Percentiles rank a stretch among this genome's conserved stretches.
Evolutionary conservation across 2,329 filamentous ascomycete species (phyloP).

Genomic region (Arthrobotrys iridis): DNA sequence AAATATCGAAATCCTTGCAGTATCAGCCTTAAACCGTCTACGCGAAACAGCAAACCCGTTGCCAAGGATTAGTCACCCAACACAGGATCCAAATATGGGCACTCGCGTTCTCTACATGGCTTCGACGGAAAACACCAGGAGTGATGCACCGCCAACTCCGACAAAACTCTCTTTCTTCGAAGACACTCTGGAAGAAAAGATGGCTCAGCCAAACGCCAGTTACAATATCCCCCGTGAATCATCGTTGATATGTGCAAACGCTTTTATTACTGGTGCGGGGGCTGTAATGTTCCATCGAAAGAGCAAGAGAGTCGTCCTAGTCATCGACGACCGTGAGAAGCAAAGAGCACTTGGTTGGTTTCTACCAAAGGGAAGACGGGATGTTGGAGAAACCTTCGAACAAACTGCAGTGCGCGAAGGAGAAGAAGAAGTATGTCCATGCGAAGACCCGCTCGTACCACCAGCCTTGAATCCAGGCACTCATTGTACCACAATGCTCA

Average conservation of each 20-base stretch:
- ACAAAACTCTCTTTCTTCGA: conserved; percentile 23
- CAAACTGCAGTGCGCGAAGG: conserved; percentile 40
- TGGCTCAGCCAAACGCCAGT: conserved; percentile 27
- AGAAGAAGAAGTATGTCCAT: conserved; percentile 51
- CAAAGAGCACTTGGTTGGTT: conserved; percentile 33
- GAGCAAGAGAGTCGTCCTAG: conserved; percentile 32
- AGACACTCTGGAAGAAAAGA: conserved; percentile 32
- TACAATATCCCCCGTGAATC: conserved; percentile 40
- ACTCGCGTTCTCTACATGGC: conserved; percentile 46
- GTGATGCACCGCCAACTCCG: conserved; percentile 11
- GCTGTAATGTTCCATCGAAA: conserved; percentile 49
- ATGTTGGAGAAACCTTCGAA: conserved; percentile 44
- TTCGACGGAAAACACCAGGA: conserved; percentile 16
- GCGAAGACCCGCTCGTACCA: not conserved
- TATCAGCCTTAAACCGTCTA: not conserved
- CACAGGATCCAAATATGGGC: conserved; percentile 23
- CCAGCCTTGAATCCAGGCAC: too few relatives aligned
- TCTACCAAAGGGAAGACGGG: conserved; percentile 47
- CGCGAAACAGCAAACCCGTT: not conserved
- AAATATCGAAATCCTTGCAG: not conserved
- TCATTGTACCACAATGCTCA: not conserved
- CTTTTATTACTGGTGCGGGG: conserved; percentile 45
- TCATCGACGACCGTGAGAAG: conserved; percentile 36
- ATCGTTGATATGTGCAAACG: conserved; percentile 27
- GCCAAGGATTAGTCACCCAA: conserved; percentile 10